Base-by-base conservation (phyloP, 2,329 filamentous ascomycete genomes). In the Epicoccum nigrum region DNA sequence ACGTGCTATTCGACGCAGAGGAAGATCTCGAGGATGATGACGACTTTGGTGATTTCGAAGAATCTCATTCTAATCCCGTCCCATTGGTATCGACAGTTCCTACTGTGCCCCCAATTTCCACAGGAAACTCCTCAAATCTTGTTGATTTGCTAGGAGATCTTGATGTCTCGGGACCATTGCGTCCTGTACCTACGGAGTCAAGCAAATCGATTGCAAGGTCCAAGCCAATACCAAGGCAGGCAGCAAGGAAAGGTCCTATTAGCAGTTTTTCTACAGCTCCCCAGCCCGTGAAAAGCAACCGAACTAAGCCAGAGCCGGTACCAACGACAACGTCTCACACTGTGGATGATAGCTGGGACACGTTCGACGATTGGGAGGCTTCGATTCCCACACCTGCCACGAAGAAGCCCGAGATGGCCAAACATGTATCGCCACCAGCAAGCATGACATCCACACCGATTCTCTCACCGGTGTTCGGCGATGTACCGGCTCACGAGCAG, bases 311-410 rank as follows among this genome's bases (percentile, higher is more conserved):
- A 6, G 17, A 35, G 9, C 31, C 56, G 13, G 30, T 51, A 20
- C 17, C 55, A 19, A 34, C 44, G 23, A 23, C 35, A 31, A 21
- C 47, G 15, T 47, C 60, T 15, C 20, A 34, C 8, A 17, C 19
- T 17, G 48, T 64, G 11, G 67, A 72, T 30, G 74, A 77, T 28
- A 59, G 62, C 6, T 80, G 78, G 78, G 77, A 78, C 42, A 76
- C 78, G 39, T 80, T 80, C 30, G 70, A 72, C 40, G 71, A 74
- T 33, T 73, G 71, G 72, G 72, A 73, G 52, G 67, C 68, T 44
- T 66, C 70, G n/a, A 69, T 71, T 33, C 63, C 65, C 3, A 16
- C 46, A 28, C 23, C 54, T 16, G 28, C 28, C 17, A 49, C 34
- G 52, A 59, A 46, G 28, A 33, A 50, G 20, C 40, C 7, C 35